Percentiles rank a stretch among this genome's conserved stretches.
phyloP scores from a whole-genome alignment of 768 basidiomycete genomes.

The Pulveroboletus sp. region DNA sequence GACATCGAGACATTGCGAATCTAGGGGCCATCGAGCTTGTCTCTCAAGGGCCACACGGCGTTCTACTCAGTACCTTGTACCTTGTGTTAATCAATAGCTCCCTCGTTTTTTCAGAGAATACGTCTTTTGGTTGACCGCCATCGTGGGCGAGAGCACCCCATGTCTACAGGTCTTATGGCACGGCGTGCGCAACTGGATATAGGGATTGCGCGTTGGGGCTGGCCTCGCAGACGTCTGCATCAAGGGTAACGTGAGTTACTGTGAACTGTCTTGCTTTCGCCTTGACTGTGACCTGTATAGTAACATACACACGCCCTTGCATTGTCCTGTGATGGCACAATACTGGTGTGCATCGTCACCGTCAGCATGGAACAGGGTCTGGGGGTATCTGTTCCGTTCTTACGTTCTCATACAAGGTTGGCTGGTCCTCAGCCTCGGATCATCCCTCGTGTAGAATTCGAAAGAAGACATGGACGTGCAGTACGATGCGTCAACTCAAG shows the following conservation, averaged over 20 bases:
- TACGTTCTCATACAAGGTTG: too few relatives aligned
- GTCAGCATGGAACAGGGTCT: not conserved
- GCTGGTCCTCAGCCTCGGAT: too few relatives aligned
- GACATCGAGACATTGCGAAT: too few relatives aligned
- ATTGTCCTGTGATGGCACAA: conserved; percentile 4
- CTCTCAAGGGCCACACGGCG: too few relatives aligned
- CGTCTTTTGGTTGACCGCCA: conserved; percentile 6
- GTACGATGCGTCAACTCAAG: too few relatives aligned
- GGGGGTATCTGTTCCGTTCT: not conserved
- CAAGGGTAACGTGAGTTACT: conserved; percentile 13
- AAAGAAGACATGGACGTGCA: too few relatives aligned
- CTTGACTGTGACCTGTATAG: not conserved
- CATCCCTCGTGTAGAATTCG: too few relatives aligned
- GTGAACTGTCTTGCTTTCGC: conserved; percentile 6
- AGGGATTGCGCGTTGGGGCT: not conserved
- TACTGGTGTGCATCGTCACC: conserved; percentile 4
- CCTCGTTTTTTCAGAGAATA: too few relatives aligned
- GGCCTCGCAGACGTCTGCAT: conserved; percentile 6
- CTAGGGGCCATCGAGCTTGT: too few relatives aligned
- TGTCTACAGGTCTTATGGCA: conserved; percentile 6
- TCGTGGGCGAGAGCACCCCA: conserved; percentile 6
- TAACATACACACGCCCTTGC: not conserved
- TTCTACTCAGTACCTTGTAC: too few relatives aligned
- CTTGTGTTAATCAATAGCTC: too few relatives aligned
- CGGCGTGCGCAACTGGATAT: not conserved